Evolutionary conservation across 2,329 filamentous ascomycete genomes (phyloP).

Genomic region (Fusarium austroafricanum): DNA sequence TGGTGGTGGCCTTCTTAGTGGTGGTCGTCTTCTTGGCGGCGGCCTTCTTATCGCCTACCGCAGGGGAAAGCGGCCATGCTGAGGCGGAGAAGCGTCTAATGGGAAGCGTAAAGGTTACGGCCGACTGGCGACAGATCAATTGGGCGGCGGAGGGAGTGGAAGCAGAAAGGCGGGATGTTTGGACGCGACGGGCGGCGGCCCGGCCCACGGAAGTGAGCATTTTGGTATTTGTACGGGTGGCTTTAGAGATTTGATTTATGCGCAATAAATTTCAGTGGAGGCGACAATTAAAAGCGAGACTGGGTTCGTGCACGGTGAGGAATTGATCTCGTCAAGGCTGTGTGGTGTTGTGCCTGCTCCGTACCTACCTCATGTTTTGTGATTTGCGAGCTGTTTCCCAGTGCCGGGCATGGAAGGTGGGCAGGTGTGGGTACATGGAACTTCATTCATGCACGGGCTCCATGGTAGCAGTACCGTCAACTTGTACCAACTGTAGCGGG

Average conservation of each 20-base stretch:
- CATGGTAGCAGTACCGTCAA: conserved; percentile 17
- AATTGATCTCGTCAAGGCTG: conserved; percentile 26
- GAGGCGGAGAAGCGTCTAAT: conserved; percentile 51
- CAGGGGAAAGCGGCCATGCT: conserved; percentile 43
- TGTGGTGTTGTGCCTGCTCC: conserved; percentile 19
- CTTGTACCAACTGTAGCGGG: not conserved
- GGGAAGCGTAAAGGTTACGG: conserved; percentile 31
- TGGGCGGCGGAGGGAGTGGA: conserved; percentile 39
- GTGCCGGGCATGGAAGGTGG: conserved; percentile 22
- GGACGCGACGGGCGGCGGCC: conserved; percentile 53
- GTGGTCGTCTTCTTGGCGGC: conserved; percentile 33
- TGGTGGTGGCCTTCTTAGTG: conserved; percentile 39
- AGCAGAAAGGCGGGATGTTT: conserved; percentile 41
- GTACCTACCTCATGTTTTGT: conserved; percentile 27
- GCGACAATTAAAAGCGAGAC: conserved; percentile 4
- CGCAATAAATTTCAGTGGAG: not conserved
- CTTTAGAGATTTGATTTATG: not conserved
- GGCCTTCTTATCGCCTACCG: conserved; percentile 36
- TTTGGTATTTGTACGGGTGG: conserved; percentile 7
- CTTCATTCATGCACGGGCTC: conserved; percentile 23
- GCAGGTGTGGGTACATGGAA: conserved; percentile 11
- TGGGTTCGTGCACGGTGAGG: conserved; percentile 20
- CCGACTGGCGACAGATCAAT: conserved; percentile 37
- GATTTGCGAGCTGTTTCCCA: conserved; percentile 20
- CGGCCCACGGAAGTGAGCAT: conserved; percentile 59